Evolutionary conservation across 495 filamentous ascomycete genomes (phyloP), one percentile per base, ranked within the genome.

Genomic region (Viridothelium virens): DNA sequence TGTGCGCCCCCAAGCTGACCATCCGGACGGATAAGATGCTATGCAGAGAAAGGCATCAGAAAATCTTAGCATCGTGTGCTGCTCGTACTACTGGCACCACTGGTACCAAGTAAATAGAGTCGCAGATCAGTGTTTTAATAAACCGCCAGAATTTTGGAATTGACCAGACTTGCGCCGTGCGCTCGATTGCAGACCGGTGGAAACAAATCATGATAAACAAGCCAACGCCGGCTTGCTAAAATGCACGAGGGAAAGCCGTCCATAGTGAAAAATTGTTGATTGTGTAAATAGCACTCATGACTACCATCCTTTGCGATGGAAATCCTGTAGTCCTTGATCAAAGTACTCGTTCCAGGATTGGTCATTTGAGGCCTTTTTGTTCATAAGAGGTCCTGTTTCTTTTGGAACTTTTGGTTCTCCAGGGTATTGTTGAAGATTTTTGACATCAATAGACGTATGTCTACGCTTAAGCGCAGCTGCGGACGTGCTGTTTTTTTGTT

Each of bases 371-470:
- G 64, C 31, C 44, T 34, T 18, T 36, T 10, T 36, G n/a, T 59
- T 36, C 53, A 59, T 59, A 18, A 34, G 53, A 59, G 53, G 53
- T 59, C 53, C 53, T 59, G 7, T 33, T 33, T 59, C 53, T 63
- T 69, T 74, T 14, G 68, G 39, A 25, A 25, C 44, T 56, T 33
- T 65, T 61, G 47, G 41, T 59, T 71, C 69, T 11, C 68, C 82
- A 0, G 91, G 91, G 68, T 89, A 91, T 66, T 92, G 86, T 73
- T 89, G 85, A 9, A 96, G 81, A 73, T 92, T 91, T 56, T 89
- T 88, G 65, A 96, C 83, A 70, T 96, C 91, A 67, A 94, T 89
- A 10, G 94, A 87, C 4, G 94, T 97, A 74, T 97, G 94, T 67
- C 91, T 81, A 46, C 95, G 86, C 79, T 97, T 96, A 67, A 96